A percentile compares a stretch with the other conserved stretches of the same genome.
phyloP scores from a whole-genome alignment of 805 yeast species.

The Metschnikowia koreensis region DNA sequence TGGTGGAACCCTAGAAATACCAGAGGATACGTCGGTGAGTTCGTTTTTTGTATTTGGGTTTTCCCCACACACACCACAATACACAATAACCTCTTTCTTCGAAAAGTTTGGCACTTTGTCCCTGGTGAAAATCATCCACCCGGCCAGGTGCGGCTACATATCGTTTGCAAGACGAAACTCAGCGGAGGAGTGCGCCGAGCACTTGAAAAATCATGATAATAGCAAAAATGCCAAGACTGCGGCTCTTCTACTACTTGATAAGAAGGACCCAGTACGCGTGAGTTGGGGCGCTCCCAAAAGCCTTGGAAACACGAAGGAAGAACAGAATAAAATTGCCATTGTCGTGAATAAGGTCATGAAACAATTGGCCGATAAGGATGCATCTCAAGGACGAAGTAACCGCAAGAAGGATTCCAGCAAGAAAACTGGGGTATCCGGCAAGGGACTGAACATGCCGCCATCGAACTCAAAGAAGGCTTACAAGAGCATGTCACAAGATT shows the following conservation, averaged over 20 bases:
- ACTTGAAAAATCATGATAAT: slow-evolving; percentile 24
- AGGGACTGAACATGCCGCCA: slow-evolving; percentile 2
- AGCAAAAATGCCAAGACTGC: slow-evolving; percentile 29
- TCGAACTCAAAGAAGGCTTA: slow-evolving; percentile 5
- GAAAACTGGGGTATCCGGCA: neutral
- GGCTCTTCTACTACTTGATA: slow-evolving; percentile 32
- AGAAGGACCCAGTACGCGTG: slow-evolving; percentile 47
- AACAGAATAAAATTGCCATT: slow-evolving; percentile 46
- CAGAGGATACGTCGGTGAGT: slow-evolving; percentile 40
- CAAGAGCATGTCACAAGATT: slow-evolving; percentile 13
- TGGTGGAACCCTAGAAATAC: slow-evolving; percentile 48
- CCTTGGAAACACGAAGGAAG: slow-evolving; percentile 42
- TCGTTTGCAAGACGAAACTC: slow-evolving; percentile 47
- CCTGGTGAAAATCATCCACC: slow-evolving; percentile 50
- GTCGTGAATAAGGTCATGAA: slow-evolving; percentile 54
- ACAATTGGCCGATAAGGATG: slow-evolving; percentile 47
- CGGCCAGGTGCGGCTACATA: slow-evolving; percentile 63
- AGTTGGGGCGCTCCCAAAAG: slow-evolving; percentile 53
- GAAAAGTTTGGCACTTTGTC: slow-evolving; percentile 46
- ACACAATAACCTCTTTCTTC: slow-evolving; percentile 52
- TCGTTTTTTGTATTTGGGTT: slow-evolving; percentile 78
- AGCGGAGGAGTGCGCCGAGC: slow-evolving; percentile 47
- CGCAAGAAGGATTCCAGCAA: neutral
- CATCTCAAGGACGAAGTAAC: slow-evolving; percentile 1
- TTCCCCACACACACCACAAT: slow-evolving; percentile 63